Evolutionary conservation across 2,329 filamentous ascomycete species (phyloP), one percentile per base, ranked within the genome.

Genomic region (Cercospora beticola): DNA sequence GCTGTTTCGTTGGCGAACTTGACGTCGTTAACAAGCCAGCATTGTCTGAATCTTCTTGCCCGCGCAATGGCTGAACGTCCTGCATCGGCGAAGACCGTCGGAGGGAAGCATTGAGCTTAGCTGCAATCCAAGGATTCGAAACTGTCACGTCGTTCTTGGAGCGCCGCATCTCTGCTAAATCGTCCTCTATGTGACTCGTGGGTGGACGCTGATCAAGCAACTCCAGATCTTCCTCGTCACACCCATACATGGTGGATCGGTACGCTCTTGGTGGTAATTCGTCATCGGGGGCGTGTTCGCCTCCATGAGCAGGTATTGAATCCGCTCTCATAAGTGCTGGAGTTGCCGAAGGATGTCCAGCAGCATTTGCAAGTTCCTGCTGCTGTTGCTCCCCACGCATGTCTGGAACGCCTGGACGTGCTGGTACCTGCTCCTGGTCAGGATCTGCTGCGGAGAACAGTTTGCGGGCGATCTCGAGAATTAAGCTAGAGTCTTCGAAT

Each of bases 401-500:
- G 30, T 57, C 64, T 43, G 64, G 56, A 40, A 40, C n/a, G 49
- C 30, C 56, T 52, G 65, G 59, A n/a, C 31, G 12, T 46, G 30
- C 21, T 8, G 31, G 12, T 54, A 18, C 18, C 6, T 14, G 26
- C n/a, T 52, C 16, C 31, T 26, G 56, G 16, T 26, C 40, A 33
- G 62, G 52, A 12, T 78, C 78, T 9, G 73, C 71, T 5, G 69
- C 64, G 16, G 49, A 72, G 57, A 89, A 83, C 0, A 89, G 74
- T 31, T 77, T 76, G 21, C 83, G 79, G 2, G 83, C 78, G 5
- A 82, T 72, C 4, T 74, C 74, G 5, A 88, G 40, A 3, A 90
- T 73, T 0, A 74, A 21, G 4, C 77, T 74, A 2, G 89, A 85
- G 62, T 92, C 82, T 4, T 81, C 82, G 74, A 94, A 93, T 0